Evolutionary conservation across 1,139 yeast species (phyloP).

Genomic region (Candida sp.): DNA sequence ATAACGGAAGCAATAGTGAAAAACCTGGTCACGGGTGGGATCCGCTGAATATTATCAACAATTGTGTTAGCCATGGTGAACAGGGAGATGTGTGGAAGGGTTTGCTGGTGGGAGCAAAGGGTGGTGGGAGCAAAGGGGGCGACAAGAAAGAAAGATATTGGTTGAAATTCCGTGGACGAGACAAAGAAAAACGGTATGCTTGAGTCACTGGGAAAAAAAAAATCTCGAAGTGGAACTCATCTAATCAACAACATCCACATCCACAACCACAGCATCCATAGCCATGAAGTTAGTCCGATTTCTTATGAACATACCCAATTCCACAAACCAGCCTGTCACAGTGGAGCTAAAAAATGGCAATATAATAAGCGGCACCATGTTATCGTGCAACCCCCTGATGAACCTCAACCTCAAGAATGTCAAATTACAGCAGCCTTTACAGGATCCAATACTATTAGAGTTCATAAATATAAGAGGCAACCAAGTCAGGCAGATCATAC

Average conservation of each 20-base stretch:
- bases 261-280: neutral
- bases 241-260: neutral
- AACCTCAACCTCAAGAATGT: slow-evolving; percentile 86
- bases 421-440: slow-evolving; percentile 71
- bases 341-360: slow-evolving; percentile 91
- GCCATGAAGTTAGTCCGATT: slow-evolving; percentile 61
- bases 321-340: slow-evolving; percentile 84
- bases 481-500: slow-evolving; percentile 80
- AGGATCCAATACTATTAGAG: slow-evolving; percentile 76
- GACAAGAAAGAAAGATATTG: slow-evolving; percentile 2
- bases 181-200: neutral
- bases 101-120: neutral
- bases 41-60: slow-evolving; percentile 34
- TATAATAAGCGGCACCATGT: slow-evolving; percentile 51
- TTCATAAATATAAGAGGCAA: slow-evolving; percentile 90
- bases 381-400: slow-evolving; percentile 92
- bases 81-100: no score
- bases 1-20: slow-evolving; percentile 42
- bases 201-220: neutral
- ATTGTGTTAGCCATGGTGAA: slow-evolving; percentile 18
- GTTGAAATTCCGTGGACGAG: neutral
- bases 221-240: neutral
- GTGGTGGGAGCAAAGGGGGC: neutral
- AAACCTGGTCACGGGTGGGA: slow-evolving; percentile 53
- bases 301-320: slow-evolving; percentile 73